Conservation (phyloP, 1,139 yeast genomes). For the Hanseniaspora gamundiae region DNA sequence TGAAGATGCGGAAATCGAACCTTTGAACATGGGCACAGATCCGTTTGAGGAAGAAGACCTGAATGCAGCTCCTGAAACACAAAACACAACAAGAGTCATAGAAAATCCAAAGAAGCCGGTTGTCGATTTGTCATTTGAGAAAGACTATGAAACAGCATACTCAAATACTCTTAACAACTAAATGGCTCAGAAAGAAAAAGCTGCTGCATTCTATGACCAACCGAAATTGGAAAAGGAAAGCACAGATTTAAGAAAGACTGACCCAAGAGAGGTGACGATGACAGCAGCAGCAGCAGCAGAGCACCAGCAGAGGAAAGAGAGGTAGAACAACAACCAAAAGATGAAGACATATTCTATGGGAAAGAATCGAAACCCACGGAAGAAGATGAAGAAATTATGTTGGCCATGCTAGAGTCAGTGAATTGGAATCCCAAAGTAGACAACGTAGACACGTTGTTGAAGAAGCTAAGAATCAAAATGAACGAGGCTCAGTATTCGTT, state of each 20-base stretch:
- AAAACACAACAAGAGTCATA: neutral
- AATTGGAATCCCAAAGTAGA: conserved; percentile 56
- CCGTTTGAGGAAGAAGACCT: neutral
- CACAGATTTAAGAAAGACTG: too few relatives aligned
- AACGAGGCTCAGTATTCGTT: conserved; percentile 38
- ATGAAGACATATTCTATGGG: conserved; percentile 1
- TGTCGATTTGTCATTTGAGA: neutral
- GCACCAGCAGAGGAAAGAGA: conserved; percentile 8
- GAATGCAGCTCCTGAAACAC: neutral
- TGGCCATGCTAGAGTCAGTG: conserved; percentile 48
- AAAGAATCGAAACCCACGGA: conserved; percentile 1
- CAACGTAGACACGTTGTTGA: conserved; percentile 43
- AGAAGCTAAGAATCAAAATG: conserved; percentile 43
- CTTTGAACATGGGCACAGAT: neutral
- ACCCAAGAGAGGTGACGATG: too few relatives aligned
- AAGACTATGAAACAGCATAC: neutral
- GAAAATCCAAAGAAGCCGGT: neutral
- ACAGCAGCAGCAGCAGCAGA: neutral
- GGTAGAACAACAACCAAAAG: conserved; percentile 2
- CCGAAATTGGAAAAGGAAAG: too few relatives aligned
- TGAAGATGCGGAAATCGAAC: neutral
- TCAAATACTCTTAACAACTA: neutral
- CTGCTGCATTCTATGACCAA: too few relatives aligned
- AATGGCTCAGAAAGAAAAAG: too few relatives aligned
- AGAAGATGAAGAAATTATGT: conserved; percentile 1